A percentile compares a stretch with the other conserved stretches of the same genome.
Conservation (phyloP, 73 alveolate species). For the Paramecium bursaria region DNA sequence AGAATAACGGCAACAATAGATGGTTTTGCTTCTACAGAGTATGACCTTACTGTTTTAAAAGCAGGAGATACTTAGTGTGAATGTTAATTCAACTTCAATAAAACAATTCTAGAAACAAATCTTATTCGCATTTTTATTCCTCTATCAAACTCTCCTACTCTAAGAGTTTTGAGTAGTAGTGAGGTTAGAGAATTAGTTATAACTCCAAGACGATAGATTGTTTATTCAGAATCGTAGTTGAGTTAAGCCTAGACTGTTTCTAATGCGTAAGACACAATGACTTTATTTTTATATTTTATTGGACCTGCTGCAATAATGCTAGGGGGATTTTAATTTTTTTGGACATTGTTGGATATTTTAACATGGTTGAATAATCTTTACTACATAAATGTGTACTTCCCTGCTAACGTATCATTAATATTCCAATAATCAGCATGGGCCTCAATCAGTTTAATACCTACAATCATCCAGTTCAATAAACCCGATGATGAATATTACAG, state of each 20-base stretch:
- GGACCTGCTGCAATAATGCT: conserved; percentile 41
- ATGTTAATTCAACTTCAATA: conserved; percentile 24
- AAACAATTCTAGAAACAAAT: neutral
- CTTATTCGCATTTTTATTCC: conserved; percentile 5
- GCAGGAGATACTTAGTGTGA: conserved; percentile 13
- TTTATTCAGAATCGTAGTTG: neutral
- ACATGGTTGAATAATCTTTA: conserved; percentile 47
- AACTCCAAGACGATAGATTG: conserved; percentile 6
- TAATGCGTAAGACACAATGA: neutral
- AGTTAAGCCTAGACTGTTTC: neutral
- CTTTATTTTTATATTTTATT: neutral
- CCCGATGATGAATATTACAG: conserved; percentile 5
- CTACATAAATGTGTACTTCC: conserved; percentile 25
- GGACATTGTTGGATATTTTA: conserved; percentile 5
- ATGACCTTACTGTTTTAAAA: neutral
- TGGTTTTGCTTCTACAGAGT: conserved; percentile 21
- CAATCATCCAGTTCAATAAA: neutral
- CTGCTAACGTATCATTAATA: conserved; percentile 33
- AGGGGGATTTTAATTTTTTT: conserved; percentile 45
- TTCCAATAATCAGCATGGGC: conserved; percentile 48
- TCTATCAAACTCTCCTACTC: too few species aligned
- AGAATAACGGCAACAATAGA: neutral
- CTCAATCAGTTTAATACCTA: neutral
- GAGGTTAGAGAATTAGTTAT: conserved; percentile 38
- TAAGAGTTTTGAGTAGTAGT: neutral